phyloP scores from a whole-genome alignment of 2,329 filamentous ascomycete species.

The Sporothrix dimorphospora region DNA sequence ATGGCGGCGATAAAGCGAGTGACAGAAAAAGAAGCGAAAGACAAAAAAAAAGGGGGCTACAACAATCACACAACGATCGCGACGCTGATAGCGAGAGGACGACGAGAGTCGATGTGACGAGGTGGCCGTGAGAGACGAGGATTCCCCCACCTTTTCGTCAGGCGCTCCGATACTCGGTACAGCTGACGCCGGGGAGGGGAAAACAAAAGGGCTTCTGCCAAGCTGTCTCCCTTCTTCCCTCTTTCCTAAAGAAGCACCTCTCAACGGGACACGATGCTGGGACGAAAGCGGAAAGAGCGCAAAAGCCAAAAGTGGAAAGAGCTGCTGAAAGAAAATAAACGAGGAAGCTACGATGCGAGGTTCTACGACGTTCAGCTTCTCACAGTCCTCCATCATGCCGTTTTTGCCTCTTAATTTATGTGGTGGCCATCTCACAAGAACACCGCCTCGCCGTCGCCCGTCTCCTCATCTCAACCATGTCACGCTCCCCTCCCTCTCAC shows the following conservation, averaged over 20 bases:
- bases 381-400: not conserved
- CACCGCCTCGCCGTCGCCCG: not conserved
- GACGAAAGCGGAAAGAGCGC: not conserved
- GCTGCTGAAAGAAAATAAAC: not conserved
- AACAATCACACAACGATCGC: not conserved
- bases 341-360: not conserved
- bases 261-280: not conserved
- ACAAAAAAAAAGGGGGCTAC: not conserved
- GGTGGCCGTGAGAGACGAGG: not conserved
- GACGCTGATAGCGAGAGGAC: not conserved
- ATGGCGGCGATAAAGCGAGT: not conserved
- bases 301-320: not conserved
- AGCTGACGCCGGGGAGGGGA: not conserved
- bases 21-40: not conserved
- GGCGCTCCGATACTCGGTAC: slow-evolving; percentile 11
- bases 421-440: not conserved
- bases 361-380: not conserved
- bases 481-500: not conserved
- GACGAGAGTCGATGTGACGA: not conserved
- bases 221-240: not conserved
- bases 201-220: not conserved
- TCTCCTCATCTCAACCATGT: slow-evolving; percentile 4
- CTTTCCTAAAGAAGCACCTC: not conserved
- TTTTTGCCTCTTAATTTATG: not conserved
- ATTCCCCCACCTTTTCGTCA: not conserved